Percentiles rank a stretch among this genome's conserved stretches.
phyloP scores from a whole-genome alignment of 177 flowering plant species.

The Tripterygium wilfordii region DNA sequence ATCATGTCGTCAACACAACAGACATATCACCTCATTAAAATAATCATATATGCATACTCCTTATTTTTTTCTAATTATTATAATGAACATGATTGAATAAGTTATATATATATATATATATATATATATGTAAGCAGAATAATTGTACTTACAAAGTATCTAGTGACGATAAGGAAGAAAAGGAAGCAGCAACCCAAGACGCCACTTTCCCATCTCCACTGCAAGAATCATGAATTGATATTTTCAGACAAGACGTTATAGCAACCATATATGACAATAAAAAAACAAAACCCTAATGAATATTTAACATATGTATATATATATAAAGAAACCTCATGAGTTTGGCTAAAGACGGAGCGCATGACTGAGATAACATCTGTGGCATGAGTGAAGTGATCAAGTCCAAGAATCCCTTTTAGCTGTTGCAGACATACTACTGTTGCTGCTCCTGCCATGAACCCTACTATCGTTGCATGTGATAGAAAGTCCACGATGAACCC shows the following conservation, averaged over 20 bases:
- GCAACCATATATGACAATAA: not conserved
- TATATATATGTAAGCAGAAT: not conserved
- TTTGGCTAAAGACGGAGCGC: conserved; percentile 35
- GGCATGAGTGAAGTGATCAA: conserved; percentile 29
- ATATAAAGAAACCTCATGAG: conserved; percentile 20
- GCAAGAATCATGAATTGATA: conserved; percentile 22
- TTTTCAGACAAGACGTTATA: too few species aligned
- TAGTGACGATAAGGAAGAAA: conserved; percentile 51
- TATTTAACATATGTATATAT: not conserved
- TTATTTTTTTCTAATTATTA: not conserved
- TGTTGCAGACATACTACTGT: conserved; percentile 43
- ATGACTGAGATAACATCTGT: conserved; percentile 36
- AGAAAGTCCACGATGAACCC: conserved; percentile 46
- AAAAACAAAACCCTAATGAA: not conserved
- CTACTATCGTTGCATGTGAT: conserved; percentile 46
- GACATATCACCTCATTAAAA: not conserved
- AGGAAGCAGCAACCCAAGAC: conserved; percentile 53
- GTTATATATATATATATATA: too few species aligned
- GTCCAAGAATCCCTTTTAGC: conserved; percentile 39
- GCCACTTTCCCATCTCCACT: conserved; percentile 83
- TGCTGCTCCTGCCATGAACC: conserved; percentile 51
- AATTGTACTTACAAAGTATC: conserved; percentile 42
- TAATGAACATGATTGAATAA: not conserved
- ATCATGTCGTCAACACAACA: conserved; percentile 2
- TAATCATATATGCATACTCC: too few species aligned